These are phyloP conservation scores for Mycena crocata DNA, from an alignment of 768 basidiomycete species.

Conservation along the genomic window DNA sequence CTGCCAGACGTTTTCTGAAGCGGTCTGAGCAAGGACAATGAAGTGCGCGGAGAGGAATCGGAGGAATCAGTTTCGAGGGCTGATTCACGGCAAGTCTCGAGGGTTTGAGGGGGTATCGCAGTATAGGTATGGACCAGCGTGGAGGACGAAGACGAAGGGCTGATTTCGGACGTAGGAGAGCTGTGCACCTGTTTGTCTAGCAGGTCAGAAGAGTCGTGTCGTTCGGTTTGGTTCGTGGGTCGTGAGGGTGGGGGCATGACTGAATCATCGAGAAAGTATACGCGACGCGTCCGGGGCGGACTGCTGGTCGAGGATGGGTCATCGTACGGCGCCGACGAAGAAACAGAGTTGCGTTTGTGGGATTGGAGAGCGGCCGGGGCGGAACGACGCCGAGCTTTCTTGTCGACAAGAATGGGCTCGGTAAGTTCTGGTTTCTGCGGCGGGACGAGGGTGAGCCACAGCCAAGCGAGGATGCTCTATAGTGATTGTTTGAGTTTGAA, in stretches of 20 bases:
- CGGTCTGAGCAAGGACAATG: constrained; percentile 23
- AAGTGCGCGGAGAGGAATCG: constrained; percentile 27
- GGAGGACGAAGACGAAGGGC: constrained; percentile 37
- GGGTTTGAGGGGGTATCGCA: constrained; percentile 21
- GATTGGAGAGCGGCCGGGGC: constrained; percentile 34
- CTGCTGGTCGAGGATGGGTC: constrained; percentile 10
- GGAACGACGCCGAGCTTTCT: constrained; percentile 38
- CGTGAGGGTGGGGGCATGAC: constrained; percentile 9
- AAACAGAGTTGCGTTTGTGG: constrained; percentile 15
- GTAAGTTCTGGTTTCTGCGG: constrained; percentile 25
- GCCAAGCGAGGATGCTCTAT: constrained; percentile 42
- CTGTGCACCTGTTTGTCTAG: not conserved
- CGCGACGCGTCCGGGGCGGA: constrained; percentile 28
- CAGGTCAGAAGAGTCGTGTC: constrained; percentile 20
- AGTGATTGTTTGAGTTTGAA: not conserved
- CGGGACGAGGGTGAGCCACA: constrained; percentile 39
- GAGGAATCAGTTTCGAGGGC: constrained; percentile 33
- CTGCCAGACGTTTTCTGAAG: constrained; percentile 13
- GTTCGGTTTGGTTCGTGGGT: constrained; percentile 35
- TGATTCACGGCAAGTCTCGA: constrained; percentile 32
- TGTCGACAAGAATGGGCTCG: constrained; percentile 29
- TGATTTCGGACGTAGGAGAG: constrained; percentile 26
- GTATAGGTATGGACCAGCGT: constrained; percentile 35
- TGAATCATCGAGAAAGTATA: constrained; percentile 38
- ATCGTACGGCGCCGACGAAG: constrained; percentile 14